phyloP scores from a whole-genome alignment of 495 filamentous ascomycete genomes.

The Penicillium canariense region DNA sequence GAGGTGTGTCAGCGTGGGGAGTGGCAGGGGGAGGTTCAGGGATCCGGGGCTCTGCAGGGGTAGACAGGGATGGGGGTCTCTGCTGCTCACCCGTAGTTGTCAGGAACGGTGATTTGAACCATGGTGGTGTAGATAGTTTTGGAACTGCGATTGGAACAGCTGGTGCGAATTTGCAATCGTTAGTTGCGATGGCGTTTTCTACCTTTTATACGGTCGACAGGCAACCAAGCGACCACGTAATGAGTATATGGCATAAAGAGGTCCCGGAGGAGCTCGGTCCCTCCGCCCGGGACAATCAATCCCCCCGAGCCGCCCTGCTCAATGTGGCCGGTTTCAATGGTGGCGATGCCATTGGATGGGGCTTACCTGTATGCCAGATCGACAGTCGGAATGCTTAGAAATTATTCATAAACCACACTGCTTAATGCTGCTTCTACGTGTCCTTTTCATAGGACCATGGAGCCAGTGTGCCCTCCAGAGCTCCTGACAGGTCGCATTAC shows the following conservation, averaged over 20 bases:
- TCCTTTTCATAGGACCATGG: no score
- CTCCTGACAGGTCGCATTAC: background rate
- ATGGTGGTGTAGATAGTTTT: slow-evolving; percentile 21
- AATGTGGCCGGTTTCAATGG: background rate
- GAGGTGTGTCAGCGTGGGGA: slow-evolving; percentile 2
- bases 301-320: slow-evolving; percentile 1
- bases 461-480: background rate
- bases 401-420: no score
- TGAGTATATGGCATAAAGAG: background rate
- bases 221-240: background rate
- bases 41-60: background rate
- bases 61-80: background rate
- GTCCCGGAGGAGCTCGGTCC: background rate
- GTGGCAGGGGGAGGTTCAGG: background rate
- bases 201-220: background rate
- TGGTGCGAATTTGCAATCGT: background rate
- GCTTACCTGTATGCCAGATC: background rate
- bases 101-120: slow-evolving; percentile 43
- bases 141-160: background rate
- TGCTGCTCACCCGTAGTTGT: slow-evolving; percentile 49
- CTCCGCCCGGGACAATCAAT: slow-evolving; percentile 13
- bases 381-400: background rate
- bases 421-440: background rate
- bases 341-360: background rate
- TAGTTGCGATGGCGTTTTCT: background rate